Conservation (phyloP, 768 basidiomycete genomes). For the Macrocybe gigantea region DNA sequence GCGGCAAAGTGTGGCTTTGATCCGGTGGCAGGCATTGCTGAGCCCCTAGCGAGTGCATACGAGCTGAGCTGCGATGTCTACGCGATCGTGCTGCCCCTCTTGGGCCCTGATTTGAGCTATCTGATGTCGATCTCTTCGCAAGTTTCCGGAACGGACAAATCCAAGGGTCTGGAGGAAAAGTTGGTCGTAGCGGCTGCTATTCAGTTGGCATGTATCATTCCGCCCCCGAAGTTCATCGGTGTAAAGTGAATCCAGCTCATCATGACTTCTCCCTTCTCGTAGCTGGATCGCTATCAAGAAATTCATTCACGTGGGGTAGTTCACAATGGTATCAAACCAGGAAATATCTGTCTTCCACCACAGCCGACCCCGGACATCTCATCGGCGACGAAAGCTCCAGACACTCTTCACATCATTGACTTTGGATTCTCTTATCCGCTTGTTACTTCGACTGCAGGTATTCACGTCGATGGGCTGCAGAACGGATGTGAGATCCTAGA, state of each 20-base stretch:
- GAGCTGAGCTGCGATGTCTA: constrained; percentile 15
- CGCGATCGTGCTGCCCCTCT: constrained; percentile 19
- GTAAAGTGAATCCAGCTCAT: too few species aligned
- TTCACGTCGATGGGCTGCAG: too few species aligned
- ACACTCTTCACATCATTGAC: constrained; percentile 18
- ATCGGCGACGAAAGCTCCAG: too few species aligned
- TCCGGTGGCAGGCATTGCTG: constrained; percentile 13
- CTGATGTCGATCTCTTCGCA: constrained; percentile 10
- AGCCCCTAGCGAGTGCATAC: constrained; percentile 5
- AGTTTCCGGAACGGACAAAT: not conserved
- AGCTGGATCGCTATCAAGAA: constrained; percentile 21
- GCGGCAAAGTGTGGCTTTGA: not conserved
- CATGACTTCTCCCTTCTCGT: not conserved
- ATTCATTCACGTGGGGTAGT: constrained; percentile 20
- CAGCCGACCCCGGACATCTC: not conserved
- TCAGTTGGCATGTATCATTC: constrained; percentile 16
- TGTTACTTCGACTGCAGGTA: constrained; percentile 1
- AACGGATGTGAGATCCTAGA: too few species aligned
- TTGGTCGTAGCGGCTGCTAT: constrained; percentile 23
- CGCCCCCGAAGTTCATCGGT: not conserved
- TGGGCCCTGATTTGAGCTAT: constrained; percentile 22
- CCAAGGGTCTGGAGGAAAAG: constrained; percentile 10
- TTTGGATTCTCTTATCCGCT: constrained; percentile 20
- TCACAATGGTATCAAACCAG: constrained; percentile 27
- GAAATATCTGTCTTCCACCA: constrained; percentile 22